Base-by-base conservation (phyloP, 2,329 filamentous ascomycete genomes). In the Drechslerella stenobrocha region DNA sequence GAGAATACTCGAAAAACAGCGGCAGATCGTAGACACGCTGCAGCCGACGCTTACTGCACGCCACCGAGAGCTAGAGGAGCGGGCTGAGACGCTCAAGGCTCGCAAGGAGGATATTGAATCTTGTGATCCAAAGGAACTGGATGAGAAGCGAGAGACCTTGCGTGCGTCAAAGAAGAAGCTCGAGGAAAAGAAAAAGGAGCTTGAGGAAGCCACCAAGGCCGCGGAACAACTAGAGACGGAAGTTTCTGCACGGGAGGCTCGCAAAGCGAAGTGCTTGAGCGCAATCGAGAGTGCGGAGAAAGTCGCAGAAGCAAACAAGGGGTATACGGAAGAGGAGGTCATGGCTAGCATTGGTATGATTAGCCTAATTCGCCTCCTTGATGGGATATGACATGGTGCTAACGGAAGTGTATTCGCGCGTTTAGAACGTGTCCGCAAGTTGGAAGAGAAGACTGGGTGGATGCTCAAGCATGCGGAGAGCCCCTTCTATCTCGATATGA, bases 271-370 rank as follows among this genome's bases (percentile, higher is more conserved):
- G 72, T 90, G 83, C 71, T 74, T 87, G 26, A 81, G 83, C 24
- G 88, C 93, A 47, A 96, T 95, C 61, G 82, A 84, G 63, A 86
- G 90, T 73, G 89, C 91, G 0, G 90, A 96, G 75, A 86, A 85
- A 70, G 81, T 95, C 23, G 84, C 88, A 69, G 90, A 96, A 75
- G 88, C 95, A 73, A 95, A 88, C 75, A 85, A 91, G 53, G 91
- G 92, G 35, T 96, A 91, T 87, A 92, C 87, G 59, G 84, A 86
- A 52, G 85, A 82, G 24, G 93, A 97, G 77, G 89, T 97, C 70
- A 82, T 82, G 70, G 79, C 80, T 7, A 67, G 50, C 42, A 67
- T 67, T 18, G 63, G 35, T 80, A 95, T n/a, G 90, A 91, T 81
- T 83, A 88, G 89, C 81, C 75, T 79, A 74, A 20, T 15, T 20